Evolutionary conservation across 73 alveolate species (phyloP).

Genomic region (Paraurostyla sp.): DNA sequence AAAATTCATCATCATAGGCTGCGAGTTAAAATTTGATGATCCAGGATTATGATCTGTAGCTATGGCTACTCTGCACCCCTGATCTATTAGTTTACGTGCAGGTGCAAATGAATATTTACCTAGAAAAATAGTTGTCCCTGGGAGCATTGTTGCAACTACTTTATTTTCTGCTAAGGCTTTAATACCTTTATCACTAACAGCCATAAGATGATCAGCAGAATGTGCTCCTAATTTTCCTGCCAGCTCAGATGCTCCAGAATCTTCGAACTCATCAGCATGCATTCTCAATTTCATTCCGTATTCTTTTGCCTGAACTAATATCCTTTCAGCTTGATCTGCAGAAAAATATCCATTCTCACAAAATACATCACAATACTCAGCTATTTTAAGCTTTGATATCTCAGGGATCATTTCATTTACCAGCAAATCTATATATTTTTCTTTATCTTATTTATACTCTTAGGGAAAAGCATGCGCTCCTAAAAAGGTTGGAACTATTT

Average conservation of each 20-base stretch:
- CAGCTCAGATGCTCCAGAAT: constrained; percentile 64
- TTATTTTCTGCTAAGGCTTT: constrained; percentile 64
- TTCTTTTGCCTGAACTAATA: constrained; percentile 49
- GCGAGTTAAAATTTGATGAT: constrained; percentile 64
- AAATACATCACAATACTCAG: constrained; percentile 79
- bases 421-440: constrained; percentile 24
- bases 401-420: constrained; percentile 66
- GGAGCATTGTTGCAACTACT: constrained; percentile 72
- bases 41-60: constrained; percentile 78
- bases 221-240: constrained; percentile 69
- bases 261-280: constrained; percentile 80
- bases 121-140: constrained; percentile 72
- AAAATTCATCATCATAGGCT: constrained; percentile 72
- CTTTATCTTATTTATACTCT: constrained; percentile 60
- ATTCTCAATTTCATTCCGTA: constrained; percentile 65
- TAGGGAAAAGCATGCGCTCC: constrained; percentile 80
- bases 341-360: constrained; percentile 77
- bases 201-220: constrained; percentile 72
- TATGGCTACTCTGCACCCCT: constrained; percentile 73
- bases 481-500: constrained; percentile 66
- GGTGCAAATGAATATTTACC: constrained; percentile 70
- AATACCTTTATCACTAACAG: constrained; percentile 64
- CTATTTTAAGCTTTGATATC: constrained; percentile 49
- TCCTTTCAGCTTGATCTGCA: constrained; percentile 58
- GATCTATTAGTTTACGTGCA: constrained; percentile 68